Base-by-base conservation (phyloP, 2,329 filamentous ascomycete species). In the Akanthomyces lecanii region DNA sequence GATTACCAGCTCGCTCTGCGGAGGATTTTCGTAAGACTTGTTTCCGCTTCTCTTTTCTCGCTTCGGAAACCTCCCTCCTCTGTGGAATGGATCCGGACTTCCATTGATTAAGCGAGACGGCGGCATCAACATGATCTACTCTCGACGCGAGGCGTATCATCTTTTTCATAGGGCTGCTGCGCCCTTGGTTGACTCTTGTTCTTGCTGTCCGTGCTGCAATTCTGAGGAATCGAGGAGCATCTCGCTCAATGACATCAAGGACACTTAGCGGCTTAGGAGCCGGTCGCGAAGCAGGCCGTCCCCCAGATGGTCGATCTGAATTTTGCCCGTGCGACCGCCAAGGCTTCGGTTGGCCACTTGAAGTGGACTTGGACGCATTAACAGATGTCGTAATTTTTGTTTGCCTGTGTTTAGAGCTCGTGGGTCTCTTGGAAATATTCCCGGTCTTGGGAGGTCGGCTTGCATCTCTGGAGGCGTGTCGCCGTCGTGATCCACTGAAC, bases 121-220 rank as follows among this genome's bases (percentile, higher is more conserved):
- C 74, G 1, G 80, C 85, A 69, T 88, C 86, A 21, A 85, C 66
- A 64, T 87, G 85, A 68, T 89, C 86, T 66, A 77, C 76, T n/a
- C 84, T 80, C 36, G 79, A 86, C 25, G 83, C 84, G n/a, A 89
- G 75, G 62, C 81, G 79, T 64, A 89, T 85, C n/a, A 76, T 71
- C 69, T 89, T 89, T 50, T 69, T 77, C 0, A 74, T 74, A 1
- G 84, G 85, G 61, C 80, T 86, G 7, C 81, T 78, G 69, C 82
- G 82, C 18, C 86, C 86, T 65, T 81, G 75, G 14, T 79, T 77
- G 30, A 66, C 69, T 40, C 78, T 79, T 58, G 72, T 77, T 61
- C 75, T 81, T 4, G 80, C 85, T 59, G 83, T 78, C 18, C 86
- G 83, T 50, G 84, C 85, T 57, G 86, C 86, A 68, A 89, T 79